Percentiles rank a stretch among this genome's conserved stretches.
phyloP scores from a whole-genome alignment of 306 rosid species.

The Luffa acutangula region DNA sequence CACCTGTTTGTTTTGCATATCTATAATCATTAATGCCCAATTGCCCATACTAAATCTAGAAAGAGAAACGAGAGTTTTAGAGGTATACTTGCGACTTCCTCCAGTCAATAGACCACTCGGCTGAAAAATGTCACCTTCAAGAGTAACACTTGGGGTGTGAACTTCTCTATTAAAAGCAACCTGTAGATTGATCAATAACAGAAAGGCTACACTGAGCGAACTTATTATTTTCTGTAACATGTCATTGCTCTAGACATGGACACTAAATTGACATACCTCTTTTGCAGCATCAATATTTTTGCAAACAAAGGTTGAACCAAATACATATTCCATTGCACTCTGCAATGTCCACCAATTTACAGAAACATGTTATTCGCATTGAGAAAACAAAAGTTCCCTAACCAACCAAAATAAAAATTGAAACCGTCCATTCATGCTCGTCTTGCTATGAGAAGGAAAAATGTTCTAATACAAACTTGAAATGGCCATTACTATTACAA shows the following conservation, averaged over 20 bases:
- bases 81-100: constrained; percentile 84
- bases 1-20: not conserved
- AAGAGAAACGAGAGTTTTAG: constrained; percentile 11
- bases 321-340: constrained; percentile 87
- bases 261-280: constrained; percentile 45
- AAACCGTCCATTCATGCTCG: not conserved
- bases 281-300: constrained; percentile 72
- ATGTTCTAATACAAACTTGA: not conserved
- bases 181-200: constrained; percentile 34
- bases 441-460: not conserved
- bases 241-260: not conserved
- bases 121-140: constrained; percentile 95
- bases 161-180: constrained; percentile 71
- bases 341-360: constrained; percentile 24
- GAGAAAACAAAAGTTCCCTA: constrained; percentile 10
- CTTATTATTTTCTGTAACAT: not conserved
- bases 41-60: constrained; percentile 6
- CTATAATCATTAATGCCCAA: constrained; percentile 7
- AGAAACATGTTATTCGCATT: constrained; percentile 2
- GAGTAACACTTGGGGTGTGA: constrained; percentile 80
- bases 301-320: constrained; percentile 95
- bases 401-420: not conserved
- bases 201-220: constrained; percentile 12
- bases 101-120: constrained; percentile 98
- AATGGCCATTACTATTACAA: not conserved